Base-by-base conservation (phyloP, 345 rosid genomes). In the Acer yangbiense region DNA sequence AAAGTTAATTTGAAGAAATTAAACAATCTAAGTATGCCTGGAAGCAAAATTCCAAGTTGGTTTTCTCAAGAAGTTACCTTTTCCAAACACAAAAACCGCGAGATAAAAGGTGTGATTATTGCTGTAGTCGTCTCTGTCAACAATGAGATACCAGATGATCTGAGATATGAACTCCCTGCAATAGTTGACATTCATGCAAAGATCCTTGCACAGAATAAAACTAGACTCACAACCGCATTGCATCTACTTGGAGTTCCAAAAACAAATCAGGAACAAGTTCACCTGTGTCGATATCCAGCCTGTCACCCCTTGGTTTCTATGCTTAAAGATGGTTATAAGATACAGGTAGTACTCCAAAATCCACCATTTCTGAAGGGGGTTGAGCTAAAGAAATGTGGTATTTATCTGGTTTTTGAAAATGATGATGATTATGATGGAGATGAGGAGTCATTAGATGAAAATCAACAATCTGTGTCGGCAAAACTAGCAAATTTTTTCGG, bases 61-160 rank as follows among this genome's bases (percentile, higher is more conserved):
- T 4, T 32, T 32, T 32, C 35, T 32, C 5, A 32, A 32, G 35
- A 32, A 4, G 35, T 32, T 3, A 72, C n/a, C 1, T 87, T 77
- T 58, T 69, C 88, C 25, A 78, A 85, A 76, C 89, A 61, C 0
- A 83, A 73, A 32, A 90, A 85, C 85, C 65, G 41, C 1, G 69
- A 82, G 68, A 77, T 93, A 39, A 87, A 50, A 77, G 89, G 83
- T 20, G 72, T 91, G 65, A 71, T 89, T 54, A 10, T 93, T 1
- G 87, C 84, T 3, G 90, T 85, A 5, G 88, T 89, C 16, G 74
- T 91, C 80, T 81, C 93, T 79, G 3, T 87, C 20, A 76, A 82
- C 57, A 82, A 71, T 6, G 74, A 83, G 60, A 69, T 32, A 6
- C 48, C 52, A 54, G 85, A 72, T 71, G 81, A 87, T 20, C 48